Percentiles rank a stretch among this genome's conserved stretches.
These are phyloP conservation scores for Leptographium lundbergii DNA, from an alignment of 2,329 filamentous ascomycete species.

Conservation along the genomic window DNA sequence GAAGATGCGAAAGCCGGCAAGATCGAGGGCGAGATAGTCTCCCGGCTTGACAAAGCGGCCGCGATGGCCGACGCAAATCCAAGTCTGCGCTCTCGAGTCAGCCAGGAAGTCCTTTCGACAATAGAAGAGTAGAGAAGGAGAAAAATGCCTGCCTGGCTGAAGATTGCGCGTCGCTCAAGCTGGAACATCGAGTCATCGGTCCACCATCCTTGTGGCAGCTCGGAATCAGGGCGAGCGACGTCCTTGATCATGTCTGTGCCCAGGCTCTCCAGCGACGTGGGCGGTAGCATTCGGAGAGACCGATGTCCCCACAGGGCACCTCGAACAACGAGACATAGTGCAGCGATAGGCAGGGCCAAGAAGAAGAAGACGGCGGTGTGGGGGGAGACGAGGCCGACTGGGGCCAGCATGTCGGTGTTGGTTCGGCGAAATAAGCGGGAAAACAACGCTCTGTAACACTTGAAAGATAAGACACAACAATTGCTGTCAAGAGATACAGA, in stretches of 20 bases:
- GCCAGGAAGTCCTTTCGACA: not conserved
- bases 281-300: not conserved
- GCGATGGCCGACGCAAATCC: constrained; percentile 1
- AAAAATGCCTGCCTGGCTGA: not conserved
- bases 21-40: not conserved
- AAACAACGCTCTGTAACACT: not conserved
- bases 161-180: constrained; percentile 2
- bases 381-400: not conserved
- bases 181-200: not conserved
- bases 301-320: not conserved
- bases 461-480: not conserved
- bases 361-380: not conserved
- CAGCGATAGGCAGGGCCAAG: not conserved
- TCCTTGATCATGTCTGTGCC: not conserved
- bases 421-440: not conserved
- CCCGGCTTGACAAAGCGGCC: constrained; percentile 1
- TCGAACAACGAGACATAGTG: not conserved
- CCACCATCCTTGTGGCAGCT: not conserved
- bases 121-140: not conserved
- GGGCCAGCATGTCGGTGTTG: not conserved
- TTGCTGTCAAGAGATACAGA: not conserved
- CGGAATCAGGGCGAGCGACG: not conserved
- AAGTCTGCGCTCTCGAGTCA: not conserved
- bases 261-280: not conserved
- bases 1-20: constrained; percentile 1